Evolutionary conservation across 2,329 filamentous ascomycete species (phyloP).

Genomic region (Cordyceps militaris): DNA sequence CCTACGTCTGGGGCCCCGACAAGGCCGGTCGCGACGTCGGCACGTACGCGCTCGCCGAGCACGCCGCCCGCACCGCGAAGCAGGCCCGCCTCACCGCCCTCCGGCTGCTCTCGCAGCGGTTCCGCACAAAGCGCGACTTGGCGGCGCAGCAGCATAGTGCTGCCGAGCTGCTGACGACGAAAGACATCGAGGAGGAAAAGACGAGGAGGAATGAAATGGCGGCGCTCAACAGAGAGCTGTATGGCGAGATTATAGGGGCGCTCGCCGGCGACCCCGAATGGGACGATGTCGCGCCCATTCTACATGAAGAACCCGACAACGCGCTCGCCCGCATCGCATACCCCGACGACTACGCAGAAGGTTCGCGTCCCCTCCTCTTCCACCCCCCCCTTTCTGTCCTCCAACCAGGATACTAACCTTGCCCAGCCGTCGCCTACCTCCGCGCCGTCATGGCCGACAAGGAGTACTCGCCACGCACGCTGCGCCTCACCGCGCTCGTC

Average conservation of each 20-base stretch:
- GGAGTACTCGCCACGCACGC: constrained; percentile 71
- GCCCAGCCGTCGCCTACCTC: constrained; percentile 76
- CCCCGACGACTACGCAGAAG: constrained; percentile 78
- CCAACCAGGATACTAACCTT: not conserved
- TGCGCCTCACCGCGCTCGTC: constrained; percentile 79
- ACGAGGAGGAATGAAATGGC: constrained; percentile 45
- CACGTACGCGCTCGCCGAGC: constrained; percentile 40
- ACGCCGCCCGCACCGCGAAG: constrained; percentile 35
- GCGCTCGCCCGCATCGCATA: constrained; percentile 93
- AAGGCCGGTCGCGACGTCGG: constrained; percentile 42
- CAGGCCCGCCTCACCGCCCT: constrained; percentile 37
- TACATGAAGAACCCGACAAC: constrained; percentile 73
- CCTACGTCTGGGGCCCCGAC: constrained; percentile 45
- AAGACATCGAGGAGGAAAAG: constrained; percentile 41
- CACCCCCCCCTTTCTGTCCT: not conserved
- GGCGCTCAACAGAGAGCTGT: constrained; percentile 42
- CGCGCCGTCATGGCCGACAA: constrained; percentile 86
- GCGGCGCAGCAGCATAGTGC: constrained; percentile 12
- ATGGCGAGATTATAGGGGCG: constrained; percentile 40
- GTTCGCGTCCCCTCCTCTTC: constrained; percentile 27
- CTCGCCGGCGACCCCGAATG: constrained; percentile 62
- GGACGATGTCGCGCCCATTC: constrained; percentile 78
- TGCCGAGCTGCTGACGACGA: constrained; percentile 24
- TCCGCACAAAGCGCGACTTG: constrained; percentile 32
- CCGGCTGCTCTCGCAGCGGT: constrained; percentile 37